Percentiles rank a stretch among this genome's conserved stretches.
Conservation (phyloP, 192 early-diverging fungal genomes). For the Mortierella antarctica region DNA sequence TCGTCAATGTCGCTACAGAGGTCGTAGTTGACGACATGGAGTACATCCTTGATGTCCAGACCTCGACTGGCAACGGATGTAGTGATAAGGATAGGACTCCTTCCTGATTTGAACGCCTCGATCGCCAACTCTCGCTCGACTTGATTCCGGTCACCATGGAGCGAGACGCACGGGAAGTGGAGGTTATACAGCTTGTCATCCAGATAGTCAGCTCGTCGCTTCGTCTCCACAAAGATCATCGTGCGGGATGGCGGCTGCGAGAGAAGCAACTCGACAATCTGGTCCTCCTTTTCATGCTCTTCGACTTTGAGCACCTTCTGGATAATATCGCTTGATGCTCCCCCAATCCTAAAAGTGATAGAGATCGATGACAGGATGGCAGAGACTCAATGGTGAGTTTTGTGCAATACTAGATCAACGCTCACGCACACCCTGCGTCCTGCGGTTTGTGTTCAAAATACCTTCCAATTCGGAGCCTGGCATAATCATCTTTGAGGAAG, state of each 20-base stretch:
- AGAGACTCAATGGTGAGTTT: not conserved
- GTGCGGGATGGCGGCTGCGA: conserved; percentile 73
- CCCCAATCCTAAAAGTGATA: conserved; percentile 64
- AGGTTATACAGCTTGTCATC: conserved; percentile 73
- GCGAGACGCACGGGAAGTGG: conserved; percentile 81
- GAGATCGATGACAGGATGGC: not conserved
- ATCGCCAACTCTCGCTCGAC: conserved; percentile 83
- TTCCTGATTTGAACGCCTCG: conserved; percentile 71
- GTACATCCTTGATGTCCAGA: conserved; percentile 86
- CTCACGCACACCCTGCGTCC: no score
- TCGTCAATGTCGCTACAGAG: conserved; percentile 88
- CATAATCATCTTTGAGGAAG: conserved; percentile 84
- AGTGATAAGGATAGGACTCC: conserved; percentile 77
- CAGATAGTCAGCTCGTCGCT: conserved; percentile 80
- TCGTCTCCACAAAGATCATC: conserved; percentile 87
- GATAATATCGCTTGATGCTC: conserved; percentile 90
- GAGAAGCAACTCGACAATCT: conserved; percentile 66
- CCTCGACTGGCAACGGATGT: conserved; percentile 89
- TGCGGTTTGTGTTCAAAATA: not conserved
- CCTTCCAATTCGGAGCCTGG: conserved; percentile 86
- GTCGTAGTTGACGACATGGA: conserved; percentile 91
- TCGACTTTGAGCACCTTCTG: conserved; percentile 83
- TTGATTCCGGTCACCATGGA: conserved; percentile 89
- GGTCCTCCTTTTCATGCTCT: conserved; percentile 70
- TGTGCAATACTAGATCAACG: not conserved